Conservation (phyloP, 441 rosid species). For the Arabidopsis hybrid region DNA sequence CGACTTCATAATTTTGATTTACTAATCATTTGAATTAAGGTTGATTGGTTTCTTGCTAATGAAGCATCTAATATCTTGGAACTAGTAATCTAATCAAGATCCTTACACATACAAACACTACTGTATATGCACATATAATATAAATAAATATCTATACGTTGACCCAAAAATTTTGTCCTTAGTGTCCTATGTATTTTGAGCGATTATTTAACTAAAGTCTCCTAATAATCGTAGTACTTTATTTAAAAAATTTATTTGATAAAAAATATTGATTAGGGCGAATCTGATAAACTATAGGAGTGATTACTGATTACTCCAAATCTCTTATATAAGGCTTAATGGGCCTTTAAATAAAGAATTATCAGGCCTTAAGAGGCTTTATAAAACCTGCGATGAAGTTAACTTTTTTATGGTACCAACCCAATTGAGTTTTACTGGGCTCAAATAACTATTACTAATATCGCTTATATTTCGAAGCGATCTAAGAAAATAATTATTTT, state of each 20-base stretch:
- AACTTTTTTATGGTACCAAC: background rate
- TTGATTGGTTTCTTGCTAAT: conserved; percentile 33
- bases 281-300: background rate
- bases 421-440: background rate
- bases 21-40: conserved; percentile 36
- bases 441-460: background rate
- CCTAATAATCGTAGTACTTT: no score
- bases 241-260: background rate
- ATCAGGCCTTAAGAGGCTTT: background rate
- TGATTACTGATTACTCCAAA: background rate
- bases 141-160: no score
- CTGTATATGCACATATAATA: no score
- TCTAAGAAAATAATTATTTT: no score
- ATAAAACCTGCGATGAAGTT: background rate
- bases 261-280: background rate
- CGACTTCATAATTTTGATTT: conserved; percentile 29
- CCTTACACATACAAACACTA: background rate
- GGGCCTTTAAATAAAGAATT: background rate
- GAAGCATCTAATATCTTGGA: conserved; percentile 46
- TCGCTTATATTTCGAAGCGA: no score
- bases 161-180: no score
- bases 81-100: conserved; percentile 30
- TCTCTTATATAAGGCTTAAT: background rate
- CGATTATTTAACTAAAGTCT: no score
- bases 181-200: no score